Evolutionary conservation across 2,329 filamentous ascomycete genomes (phyloP).

Genomic region (Beauveria sp.): DNA sequence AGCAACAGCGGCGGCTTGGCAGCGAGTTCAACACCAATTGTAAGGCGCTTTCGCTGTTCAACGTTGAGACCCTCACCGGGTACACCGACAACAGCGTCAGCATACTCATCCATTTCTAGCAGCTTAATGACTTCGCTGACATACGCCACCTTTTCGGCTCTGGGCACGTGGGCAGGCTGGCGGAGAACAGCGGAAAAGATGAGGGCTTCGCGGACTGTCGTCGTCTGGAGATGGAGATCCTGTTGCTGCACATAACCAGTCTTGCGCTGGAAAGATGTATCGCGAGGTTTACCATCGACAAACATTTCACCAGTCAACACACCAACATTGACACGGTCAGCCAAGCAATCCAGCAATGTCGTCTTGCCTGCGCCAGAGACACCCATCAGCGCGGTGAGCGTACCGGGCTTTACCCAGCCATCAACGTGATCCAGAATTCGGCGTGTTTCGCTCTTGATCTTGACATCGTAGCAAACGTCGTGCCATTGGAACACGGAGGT

Average conservation of each 20-base stretch:
- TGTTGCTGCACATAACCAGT: slow-evolving; percentile 91
- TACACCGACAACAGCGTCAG: slow-evolving; percentile 84
- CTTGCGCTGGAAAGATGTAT: slow-evolving; percentile 81
- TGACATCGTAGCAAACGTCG: slow-evolving; percentile 68
- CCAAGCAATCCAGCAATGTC: slow-evolving; percentile 78
- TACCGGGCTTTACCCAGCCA: slow-evolving; percentile 91
- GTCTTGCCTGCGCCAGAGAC: slow-evolving; percentile 93
- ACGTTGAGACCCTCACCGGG: slow-evolving; percentile 78
- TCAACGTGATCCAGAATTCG: slow-evolving; percentile 79
- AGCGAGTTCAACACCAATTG: slow-evolving; percentile 91
- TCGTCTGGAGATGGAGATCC: slow-evolving; percentile 77
- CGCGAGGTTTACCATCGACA: slow-evolving; percentile 57
- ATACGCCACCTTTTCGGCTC: slow-evolving; percentile 73
- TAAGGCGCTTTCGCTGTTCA: slow-evolving; percentile 68
- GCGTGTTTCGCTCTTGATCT: slow-evolving; percentile 69
- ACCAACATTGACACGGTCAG: slow-evolving; percentile 80
- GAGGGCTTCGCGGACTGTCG: slow-evolving; percentile 82
- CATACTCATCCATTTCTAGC: slow-evolving; percentile 82
- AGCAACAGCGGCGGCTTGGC: slow-evolving; percentile 84
- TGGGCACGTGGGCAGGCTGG: slow-evolving; percentile 67
- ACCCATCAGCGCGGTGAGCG: slow-evolving; percentile 83
- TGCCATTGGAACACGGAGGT: slow-evolving; percentile 82
- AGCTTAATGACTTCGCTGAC: slow-evolving; percentile 88
- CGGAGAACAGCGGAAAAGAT: slow-evolving; percentile 80
- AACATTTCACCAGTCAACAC: slow-evolving; percentile 80